A percentile compares a stretch with the other conserved stretches of the same genome.
phyloP scores from a whole-genome alignment of 2,329 filamentous ascomycete genomes.

The Pseudogymnoascus sp. region DNA sequence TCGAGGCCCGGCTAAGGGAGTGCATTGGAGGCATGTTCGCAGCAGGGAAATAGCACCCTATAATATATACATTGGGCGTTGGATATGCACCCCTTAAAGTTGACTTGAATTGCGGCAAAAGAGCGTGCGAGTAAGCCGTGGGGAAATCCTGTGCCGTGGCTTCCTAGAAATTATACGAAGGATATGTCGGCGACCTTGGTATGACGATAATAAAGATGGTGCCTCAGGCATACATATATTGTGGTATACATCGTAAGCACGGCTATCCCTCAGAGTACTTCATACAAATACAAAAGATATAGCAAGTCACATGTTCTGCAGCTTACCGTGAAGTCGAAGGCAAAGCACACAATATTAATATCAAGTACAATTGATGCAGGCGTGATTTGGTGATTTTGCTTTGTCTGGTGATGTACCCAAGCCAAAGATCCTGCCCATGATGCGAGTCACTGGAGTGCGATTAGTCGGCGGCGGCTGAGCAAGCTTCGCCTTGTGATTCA shows the following conservation, averaged over 20 bases:
- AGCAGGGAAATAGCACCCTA: neutral
- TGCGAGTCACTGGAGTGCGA: constrained; percentile 4
- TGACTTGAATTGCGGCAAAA: neutral
- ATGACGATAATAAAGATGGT: neutral
- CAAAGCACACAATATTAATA: neutral
- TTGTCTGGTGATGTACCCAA: constrained; percentile 2
- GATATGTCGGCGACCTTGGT: neutral
- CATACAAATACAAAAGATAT: neutral
- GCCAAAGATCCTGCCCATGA: neutral
- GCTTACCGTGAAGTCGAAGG: neutral
- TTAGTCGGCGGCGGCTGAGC: constrained; percentile 6
- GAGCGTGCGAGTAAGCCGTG: neutral
- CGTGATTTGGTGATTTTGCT: neutral
- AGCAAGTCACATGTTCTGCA: neutral
- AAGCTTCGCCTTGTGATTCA: constrained; percentile 7
- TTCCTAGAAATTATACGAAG: neutral
- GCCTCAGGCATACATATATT: neutral
- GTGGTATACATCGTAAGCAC: neutral
- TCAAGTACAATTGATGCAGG: neutral
- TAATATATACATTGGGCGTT: constrained; percentile 3
- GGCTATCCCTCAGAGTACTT: neutral
- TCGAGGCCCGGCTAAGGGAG: neutral
- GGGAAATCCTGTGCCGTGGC: neutral
- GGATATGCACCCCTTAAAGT: neutral
- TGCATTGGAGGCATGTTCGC: constrained; percentile 7